These are phyloP conservation scores for Colletotrichum euphorbiae DNA, from an alignment of 2,329 filamentous ascomycete genomes.

Conservation along the genomic window DNA sequence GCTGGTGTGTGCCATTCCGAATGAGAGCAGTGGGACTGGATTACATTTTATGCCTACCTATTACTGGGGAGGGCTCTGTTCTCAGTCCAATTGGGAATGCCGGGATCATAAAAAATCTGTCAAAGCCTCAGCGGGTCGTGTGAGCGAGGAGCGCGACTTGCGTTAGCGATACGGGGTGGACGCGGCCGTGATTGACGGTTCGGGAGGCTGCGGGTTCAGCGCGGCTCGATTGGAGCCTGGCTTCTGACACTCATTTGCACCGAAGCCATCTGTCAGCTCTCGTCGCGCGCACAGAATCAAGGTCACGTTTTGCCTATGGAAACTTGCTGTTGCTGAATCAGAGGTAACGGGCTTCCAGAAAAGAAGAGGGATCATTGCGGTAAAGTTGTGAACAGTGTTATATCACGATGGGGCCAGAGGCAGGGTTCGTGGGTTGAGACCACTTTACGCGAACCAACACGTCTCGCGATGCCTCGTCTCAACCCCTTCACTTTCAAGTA, in stretches of 20 bases:
- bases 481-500: constrained; percentile 25
- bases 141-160: constrained; percentile 36
- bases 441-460: constrained; percentile 37
- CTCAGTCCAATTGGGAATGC: constrained; percentile 31
- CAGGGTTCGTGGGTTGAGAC: constrained; percentile 15
- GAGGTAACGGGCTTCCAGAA: background rate
- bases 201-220: constrained; percentile 15
- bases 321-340: background rate
- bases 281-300: constrained; percentile 4
- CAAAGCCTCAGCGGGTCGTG: constrained; percentile 36
- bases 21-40: constrained; percentile 21
- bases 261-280: constrained; percentile 14
- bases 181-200: constrained; percentile 26
- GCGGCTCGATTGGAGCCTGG: constrained; percentile 12
- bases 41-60: background rate
- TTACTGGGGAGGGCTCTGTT: background rate
- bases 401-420: constrained; percentile 1
- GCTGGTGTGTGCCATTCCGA: background rate
- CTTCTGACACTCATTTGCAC: constrained; percentile 30
- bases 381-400: background rate
- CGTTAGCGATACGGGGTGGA: constrained; percentile 37
- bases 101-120: constrained; percentile 17
- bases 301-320: background rate
- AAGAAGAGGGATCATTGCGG: background rate
- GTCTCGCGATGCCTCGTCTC: constrained; percentile 34